Conservation (phyloP, 495 filamentous ascomycete genomes). For the Bacidia rubella region DNA sequence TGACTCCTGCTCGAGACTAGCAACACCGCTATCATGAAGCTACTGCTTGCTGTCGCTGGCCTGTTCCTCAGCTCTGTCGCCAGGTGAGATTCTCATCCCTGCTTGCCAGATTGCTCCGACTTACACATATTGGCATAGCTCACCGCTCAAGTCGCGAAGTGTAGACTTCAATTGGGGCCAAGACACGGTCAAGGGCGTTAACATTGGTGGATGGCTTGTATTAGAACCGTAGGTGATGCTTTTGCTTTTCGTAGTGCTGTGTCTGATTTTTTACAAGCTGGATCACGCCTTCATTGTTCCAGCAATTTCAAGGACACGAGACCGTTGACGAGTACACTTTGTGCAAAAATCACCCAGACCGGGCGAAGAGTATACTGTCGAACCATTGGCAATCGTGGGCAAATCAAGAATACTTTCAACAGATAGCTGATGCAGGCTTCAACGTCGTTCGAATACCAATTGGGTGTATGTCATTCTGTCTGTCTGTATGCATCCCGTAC, state of each 20-base stretch:
- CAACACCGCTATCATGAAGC: background rate
- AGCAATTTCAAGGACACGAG: conserved; percentile 18
- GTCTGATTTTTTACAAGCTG: conserved; percentile 14
- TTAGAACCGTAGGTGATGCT: conserved; percentile 25
- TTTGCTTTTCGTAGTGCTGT: background rate
- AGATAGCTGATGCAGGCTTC: conserved; percentile 31
- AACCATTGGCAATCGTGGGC: conserved; percentile 52
- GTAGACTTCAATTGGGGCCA: conserved; percentile 28
- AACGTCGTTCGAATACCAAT: conserved; percentile 37
- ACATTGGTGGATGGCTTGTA: conserved; percentile 46
- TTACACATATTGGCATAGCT: background rate
- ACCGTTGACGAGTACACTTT: conserved; percentile 51
- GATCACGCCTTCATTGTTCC: conserved; percentile 35
- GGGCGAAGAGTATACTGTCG: conserved; percentile 32
- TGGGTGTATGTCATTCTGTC: conserved; percentile 20
- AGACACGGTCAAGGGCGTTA: conserved; percentile 40
- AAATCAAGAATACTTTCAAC: conserved; percentile 43
- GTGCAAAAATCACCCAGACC: conserved; percentile 34
- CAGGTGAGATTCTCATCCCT: no score
- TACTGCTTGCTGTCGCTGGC: background rate
- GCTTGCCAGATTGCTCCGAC: no score
- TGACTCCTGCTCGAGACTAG: no score
- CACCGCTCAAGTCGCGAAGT: conserved; percentile 8
- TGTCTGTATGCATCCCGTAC: background rate
- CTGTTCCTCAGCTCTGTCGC: background rate